Base-by-base conservation (phyloP, 805 yeast genomes). In the Metschnikowia cerradonensis region DNA sequence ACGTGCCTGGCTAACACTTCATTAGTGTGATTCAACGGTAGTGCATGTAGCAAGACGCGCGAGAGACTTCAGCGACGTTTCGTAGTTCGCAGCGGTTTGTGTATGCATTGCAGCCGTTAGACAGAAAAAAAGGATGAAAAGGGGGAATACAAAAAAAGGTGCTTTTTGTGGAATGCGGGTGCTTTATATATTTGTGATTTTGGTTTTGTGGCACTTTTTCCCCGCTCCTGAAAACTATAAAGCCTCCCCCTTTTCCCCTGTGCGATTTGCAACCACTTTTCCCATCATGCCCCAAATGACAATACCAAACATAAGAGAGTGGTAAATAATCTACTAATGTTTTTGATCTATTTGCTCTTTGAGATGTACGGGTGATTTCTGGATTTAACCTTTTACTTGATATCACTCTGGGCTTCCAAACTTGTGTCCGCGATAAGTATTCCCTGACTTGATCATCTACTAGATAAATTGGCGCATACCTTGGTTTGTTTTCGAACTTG, bases 181-280 rank as follows among this genome's bases (percentile, higher is more conserved):
- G 4, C 38, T 42, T 42, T 42, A 42, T 42, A 42, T 20, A n/a
- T 32, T 22, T 32, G 37, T 17, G 38, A 2, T 20, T 37, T 39
- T 23, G 41, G 3, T 32, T 42, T 19, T 20, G 45, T 14, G 38
- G 20, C 38, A 14, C 13, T 23, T 10, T 7, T 4, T 10, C 17
- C 10, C 20, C 17, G 6, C 31, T 15, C 14, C 26, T n/a, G 23
- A n/a, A 41, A 14, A 33, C 45, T 42, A 42, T 42, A 42, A 42
- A 42, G 31, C 38, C 19, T 20, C 14, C 38, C 31, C 20, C 19
- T 33, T 20, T 30, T 20, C 45, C 7, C 45, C 10, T 26, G 13
- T 20, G 14, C 17, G 10, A 42, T 42, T 42, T 42, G 45, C 38
- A 32, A 32, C 45, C 45, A 33, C 37, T 22, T 42, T 33, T 33